Evolutionary conservation across 2,329 filamentous ascomycete genomes (phyloP).

Genomic region (Chrysoporthe deuterocubensis): DNA sequence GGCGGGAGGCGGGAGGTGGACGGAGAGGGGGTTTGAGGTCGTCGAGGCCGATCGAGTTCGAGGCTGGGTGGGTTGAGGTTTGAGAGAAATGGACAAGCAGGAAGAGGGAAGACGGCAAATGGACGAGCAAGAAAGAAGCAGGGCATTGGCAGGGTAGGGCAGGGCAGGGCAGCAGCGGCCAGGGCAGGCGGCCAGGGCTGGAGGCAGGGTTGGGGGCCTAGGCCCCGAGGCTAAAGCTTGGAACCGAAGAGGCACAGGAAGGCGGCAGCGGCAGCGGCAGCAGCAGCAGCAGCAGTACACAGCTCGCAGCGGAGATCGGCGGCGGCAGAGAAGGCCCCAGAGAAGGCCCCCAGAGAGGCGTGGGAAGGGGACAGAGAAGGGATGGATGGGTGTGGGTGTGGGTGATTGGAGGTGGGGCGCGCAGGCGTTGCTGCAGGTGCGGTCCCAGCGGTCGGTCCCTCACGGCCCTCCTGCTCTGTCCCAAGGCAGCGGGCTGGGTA

Average conservation of each 20-base stretch:
- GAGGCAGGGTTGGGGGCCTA: neutral
- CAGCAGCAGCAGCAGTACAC: neutral
- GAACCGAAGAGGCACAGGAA: neutral
- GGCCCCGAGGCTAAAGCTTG: neutral
- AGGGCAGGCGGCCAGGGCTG: neutral
- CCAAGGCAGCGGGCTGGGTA: conserved; percentile 9
- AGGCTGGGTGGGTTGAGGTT: neutral
- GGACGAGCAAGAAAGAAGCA: neutral
- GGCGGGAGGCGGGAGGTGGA: neutral
- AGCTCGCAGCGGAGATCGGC: neutral
- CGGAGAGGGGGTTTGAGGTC: neutral
- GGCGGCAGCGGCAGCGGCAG: neutral
- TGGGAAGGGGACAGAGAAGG: neutral
- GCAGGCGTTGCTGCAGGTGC: neutral
- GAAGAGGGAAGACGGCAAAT: neutral
- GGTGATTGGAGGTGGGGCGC: neutral
- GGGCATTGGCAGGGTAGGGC: neutral
- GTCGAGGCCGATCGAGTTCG: neutral
- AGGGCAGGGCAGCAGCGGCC: neutral
- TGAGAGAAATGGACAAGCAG: neutral
- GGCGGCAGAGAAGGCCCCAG: neutral
- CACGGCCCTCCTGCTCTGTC: neutral
- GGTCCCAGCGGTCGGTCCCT: neutral
- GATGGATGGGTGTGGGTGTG: neutral
- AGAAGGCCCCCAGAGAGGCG: no score